Percentiles rank a stretch among this genome's conserved stretches.
phyloP scores from a whole-genome alignment of 306 rosid species.

The Trifolium subterraneum region DNA sequence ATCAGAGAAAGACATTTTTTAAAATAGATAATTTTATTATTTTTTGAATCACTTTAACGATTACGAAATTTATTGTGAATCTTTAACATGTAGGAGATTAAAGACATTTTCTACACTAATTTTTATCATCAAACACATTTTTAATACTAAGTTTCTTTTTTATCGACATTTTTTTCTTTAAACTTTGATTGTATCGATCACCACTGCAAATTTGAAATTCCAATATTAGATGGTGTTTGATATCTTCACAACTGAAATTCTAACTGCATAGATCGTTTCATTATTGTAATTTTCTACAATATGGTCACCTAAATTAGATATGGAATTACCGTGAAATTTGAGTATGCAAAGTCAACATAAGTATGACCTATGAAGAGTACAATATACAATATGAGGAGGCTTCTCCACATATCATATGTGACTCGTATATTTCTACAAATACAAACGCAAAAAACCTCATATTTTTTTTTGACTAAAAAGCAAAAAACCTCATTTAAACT shows the following conservation, averaged over 20 bases:
- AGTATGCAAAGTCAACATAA: too few species aligned
- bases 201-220: not conserved
- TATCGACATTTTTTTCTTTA: not conserved
- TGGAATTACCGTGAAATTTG: not conserved
- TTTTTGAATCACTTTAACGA: not conserved
- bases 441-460: not conserved
- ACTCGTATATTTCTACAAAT: too few species aligned
- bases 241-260: not conserved
- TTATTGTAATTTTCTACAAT: not conserved
- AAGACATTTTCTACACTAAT: too few species aligned
- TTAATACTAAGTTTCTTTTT: not conserved
- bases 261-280: not conserved
- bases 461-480: too few species aligned
- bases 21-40: not conserved
- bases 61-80: not conserved
- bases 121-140: too few species aligned
- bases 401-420: too few species aligned
- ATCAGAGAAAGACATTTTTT: not conserved
- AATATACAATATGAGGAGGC: too few species aligned
- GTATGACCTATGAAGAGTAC: too few species aligned
- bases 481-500: not conserved
- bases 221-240: not conserved
- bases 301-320: not conserved
- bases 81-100: not conserved
- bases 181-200: not conserved